Conservation (phyloP, 2,329 filamentous ascomycete genomes). For the Colletotrichum spaethianum region DNA sequence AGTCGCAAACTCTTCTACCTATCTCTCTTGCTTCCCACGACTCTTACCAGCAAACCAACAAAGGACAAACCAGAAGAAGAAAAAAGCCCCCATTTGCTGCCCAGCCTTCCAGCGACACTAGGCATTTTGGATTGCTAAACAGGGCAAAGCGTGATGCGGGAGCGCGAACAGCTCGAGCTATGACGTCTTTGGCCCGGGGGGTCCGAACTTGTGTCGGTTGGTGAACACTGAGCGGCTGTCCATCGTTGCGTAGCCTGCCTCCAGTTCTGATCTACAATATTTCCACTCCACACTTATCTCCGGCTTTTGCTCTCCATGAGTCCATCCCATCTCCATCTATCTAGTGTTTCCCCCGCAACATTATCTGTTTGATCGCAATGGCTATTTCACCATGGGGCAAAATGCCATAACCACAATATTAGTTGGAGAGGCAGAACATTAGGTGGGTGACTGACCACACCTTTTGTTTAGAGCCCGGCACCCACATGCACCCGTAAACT, state of each 20-base stretch:
- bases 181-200: slow-evolving; percentile 31
- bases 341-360: slow-evolving; percentile 2
- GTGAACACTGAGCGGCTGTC: background rate
- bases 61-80: background rate
- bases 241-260: background rate
- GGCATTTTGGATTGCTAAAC: slow-evolving; percentile 6
- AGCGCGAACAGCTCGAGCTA: slow-evolving; percentile 12
- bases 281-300: slow-evolving; percentile 1
- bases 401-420: background rate
- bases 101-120: background rate
- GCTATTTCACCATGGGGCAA: background rate
- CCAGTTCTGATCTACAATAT: background rate
- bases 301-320: slow-evolving; percentile 4
- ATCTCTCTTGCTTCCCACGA: background rate
- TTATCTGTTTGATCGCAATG: slow-evolving; percentile 5
- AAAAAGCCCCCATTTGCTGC: background rate
- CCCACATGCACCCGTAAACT: background rate
- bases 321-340: slow-evolving; percentile 14
- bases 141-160: slow-evolving; percentile 26
- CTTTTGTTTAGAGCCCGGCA: background rate
- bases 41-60: background rate
- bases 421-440: background rate
- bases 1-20: background rate
- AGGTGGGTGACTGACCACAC: background rate
- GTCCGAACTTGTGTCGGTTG: background rate